These are phyloP conservation scores for Yamadazyma oceani DNA, from an alignment of 1,139 yeast genomes.

Conservation along the genomic window DNA sequence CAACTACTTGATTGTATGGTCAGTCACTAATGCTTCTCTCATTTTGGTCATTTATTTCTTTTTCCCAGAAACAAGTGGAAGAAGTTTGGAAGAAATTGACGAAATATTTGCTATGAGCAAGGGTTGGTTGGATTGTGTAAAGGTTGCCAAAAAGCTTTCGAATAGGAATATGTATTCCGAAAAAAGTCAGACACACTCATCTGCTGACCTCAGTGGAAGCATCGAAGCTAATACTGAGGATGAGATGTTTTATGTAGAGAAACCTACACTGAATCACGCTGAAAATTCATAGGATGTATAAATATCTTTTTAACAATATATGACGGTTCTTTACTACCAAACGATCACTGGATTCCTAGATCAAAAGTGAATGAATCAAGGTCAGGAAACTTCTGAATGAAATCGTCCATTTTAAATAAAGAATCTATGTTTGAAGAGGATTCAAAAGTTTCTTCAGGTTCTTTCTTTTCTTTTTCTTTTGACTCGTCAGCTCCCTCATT, in stretches of 20 bases:
- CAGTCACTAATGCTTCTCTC: background rate
- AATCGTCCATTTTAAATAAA: background rate
- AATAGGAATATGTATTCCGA: background rate
- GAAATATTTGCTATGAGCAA: slow-evolving; percentile 2
- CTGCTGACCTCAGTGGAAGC: background rate
- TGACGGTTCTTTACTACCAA: background rate
- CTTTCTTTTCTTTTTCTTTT: background rate
- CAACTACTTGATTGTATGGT: slow-evolving; percentile 3
- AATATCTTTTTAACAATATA: background rate
- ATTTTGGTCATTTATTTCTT: slow-evolving; percentile 2
- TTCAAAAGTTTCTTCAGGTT: background rate
- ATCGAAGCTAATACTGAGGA: too few species aligned
- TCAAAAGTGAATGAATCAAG: slow-evolving; percentile 1
- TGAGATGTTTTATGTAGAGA: background rate
- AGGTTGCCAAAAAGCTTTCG: background rate
- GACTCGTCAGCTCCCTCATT: background rate
- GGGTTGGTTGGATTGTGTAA: slow-evolving; percentile 1
- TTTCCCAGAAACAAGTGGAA: slow-evolving; percentile 3
- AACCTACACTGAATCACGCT: background rate
- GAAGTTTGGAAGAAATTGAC: slow-evolving; percentile 2
- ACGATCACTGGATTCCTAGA: background rate
- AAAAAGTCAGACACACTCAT: background rate
- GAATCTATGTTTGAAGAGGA: background rate
- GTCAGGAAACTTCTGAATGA: slow-evolving; percentile 1
- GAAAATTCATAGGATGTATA: background rate